Conservation (phyloP, 768 basidiomycete species). For the Pholiota conissans region DNA sequence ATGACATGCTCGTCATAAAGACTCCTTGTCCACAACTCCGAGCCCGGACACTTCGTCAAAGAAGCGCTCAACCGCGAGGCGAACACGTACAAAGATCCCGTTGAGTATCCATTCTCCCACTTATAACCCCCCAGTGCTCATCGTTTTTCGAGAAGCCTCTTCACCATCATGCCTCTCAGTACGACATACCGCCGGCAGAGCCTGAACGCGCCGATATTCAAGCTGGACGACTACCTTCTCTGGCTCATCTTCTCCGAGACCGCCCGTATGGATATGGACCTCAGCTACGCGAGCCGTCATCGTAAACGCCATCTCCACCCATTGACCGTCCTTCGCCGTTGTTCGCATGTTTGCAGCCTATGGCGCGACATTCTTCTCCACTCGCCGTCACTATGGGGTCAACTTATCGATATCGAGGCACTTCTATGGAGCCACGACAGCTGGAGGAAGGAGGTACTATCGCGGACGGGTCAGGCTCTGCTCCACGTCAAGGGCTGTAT, state of each 20-base stretch:
- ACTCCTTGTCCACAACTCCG: neutral
- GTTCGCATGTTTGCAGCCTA: constrained; percentile 7
- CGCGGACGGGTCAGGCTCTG: constrained; percentile 4
- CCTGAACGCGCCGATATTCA: neutral
- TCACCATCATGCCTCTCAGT: neutral
- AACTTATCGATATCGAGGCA: constrained; percentile 7
- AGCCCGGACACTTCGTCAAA: neutral
- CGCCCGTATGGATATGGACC: constrained; percentile 6
- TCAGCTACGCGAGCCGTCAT: neutral
- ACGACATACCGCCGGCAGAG: neutral
- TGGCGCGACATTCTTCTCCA: constrained; percentile 5
- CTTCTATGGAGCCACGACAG: neutral
- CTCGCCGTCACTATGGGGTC: constrained; percentile 10
- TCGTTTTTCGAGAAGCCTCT: neutral
- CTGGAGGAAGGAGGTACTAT: constrained; percentile 8
- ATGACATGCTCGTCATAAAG: neutral
- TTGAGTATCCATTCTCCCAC: neutral
- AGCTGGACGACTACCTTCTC: constrained; percentile 3
- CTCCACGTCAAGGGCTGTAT: constrained; percentile 3
- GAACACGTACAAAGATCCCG: neutral
- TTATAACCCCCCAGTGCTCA: neutral
- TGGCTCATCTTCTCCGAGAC: neutral
- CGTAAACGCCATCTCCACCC: neutral
- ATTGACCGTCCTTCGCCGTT: neutral
- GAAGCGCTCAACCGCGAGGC: neutral